These are phyloP conservation scores for Balamuthia mandrillaris DNA, from an alignment of 208 protist genomes.

Conservation along the genomic window DNA sequence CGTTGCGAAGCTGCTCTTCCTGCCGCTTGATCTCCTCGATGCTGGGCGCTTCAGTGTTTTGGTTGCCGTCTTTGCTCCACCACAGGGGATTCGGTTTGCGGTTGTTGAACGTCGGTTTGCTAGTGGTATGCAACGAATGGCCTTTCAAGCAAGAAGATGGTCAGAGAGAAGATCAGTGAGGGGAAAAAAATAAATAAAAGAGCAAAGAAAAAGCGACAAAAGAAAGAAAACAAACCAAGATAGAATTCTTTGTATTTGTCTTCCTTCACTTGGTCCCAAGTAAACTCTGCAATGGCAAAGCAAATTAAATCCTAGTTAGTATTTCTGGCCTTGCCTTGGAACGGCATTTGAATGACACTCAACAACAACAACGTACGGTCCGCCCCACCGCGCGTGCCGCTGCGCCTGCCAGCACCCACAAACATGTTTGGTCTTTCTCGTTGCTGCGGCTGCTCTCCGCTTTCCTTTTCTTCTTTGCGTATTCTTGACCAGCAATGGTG, in stretches of 20 bases:
- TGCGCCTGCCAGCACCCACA: neutral
- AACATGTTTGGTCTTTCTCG: too few species aligned
- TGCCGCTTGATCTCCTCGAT: slow-evolving; percentile 3
- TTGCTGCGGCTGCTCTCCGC: too few species aligned
- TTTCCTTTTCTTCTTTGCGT: too few species aligned
- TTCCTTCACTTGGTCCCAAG: neutral
- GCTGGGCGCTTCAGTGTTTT: neutral
- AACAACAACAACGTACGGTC: neutral
- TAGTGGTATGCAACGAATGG: neutral
- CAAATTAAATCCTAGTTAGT: neutral
- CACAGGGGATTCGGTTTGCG: neutral
- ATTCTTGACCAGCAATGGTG: too few species aligned
- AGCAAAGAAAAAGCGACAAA: too few species aligned
- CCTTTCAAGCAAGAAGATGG: neutral
- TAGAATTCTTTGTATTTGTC: slow-evolving; percentile 19
- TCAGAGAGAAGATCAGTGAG: neutral
- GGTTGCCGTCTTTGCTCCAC: neutral
- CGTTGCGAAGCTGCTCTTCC: neutral
- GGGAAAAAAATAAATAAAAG: neutral
- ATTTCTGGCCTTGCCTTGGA: neutral
- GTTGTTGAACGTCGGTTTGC: slow-evolving; percentile 8
- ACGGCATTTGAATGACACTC: neutral
- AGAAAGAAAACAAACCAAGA: neutral
- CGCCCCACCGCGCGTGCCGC: neutral
- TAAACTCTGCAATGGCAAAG: neutral